phyloP scores from a whole-genome alignment of 2,329 filamentous ascomycete species.

The Rhynchosporium secalis region DNA sequence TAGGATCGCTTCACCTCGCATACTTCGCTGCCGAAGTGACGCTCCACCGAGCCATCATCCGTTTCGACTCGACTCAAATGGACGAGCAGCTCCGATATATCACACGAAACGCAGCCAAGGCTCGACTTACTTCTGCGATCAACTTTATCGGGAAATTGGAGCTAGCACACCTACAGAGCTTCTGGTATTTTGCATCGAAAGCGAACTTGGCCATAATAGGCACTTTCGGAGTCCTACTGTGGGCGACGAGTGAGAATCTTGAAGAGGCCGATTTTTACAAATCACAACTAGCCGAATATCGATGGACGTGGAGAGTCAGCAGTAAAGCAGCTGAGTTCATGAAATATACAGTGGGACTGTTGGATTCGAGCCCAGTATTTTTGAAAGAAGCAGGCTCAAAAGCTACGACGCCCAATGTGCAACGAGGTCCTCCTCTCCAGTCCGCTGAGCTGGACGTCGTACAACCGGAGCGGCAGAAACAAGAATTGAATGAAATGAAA shows the following conservation, averaged over 20 bases:
- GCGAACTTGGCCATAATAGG: constrained; percentile 47
- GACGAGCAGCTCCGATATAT: constrained; percentile 27
- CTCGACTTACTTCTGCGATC: constrained; percentile 44
- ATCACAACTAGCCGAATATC: constrained; percentile 32
- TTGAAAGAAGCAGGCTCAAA: constrained; percentile 29
- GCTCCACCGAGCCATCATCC: constrained; percentile 51
- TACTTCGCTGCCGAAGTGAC: constrained; percentile 54
- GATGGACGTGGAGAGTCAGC: constrained; percentile 35
- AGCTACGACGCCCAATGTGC: constrained; percentile 24
- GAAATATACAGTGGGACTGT: constrained; percentile 36
- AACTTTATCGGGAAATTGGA: constrained; percentile 45
- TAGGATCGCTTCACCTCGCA: constrained; percentile 50
- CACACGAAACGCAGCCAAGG: constrained; percentile 41
- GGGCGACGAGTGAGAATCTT: constrained; percentile 30
- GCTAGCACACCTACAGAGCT: constrained; percentile 47
- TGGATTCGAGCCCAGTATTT: constrained; percentile 34
- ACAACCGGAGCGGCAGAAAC: background rate
- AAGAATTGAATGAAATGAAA: constrained; percentile 10
- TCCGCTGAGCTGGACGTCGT: background rate
- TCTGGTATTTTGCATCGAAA: constrained; percentile 48
- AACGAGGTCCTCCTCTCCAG: constrained; percentile 8
- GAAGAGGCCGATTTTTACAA: constrained; percentile 35
- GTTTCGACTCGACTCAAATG: constrained; percentile 41
- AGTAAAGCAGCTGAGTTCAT: constrained; percentile 36
- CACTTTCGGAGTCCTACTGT: constrained; percentile 44